phyloP scores from a whole-genome alignment of 192 early-diverging fungal species.

The Allomyces javanicus region DNA sequence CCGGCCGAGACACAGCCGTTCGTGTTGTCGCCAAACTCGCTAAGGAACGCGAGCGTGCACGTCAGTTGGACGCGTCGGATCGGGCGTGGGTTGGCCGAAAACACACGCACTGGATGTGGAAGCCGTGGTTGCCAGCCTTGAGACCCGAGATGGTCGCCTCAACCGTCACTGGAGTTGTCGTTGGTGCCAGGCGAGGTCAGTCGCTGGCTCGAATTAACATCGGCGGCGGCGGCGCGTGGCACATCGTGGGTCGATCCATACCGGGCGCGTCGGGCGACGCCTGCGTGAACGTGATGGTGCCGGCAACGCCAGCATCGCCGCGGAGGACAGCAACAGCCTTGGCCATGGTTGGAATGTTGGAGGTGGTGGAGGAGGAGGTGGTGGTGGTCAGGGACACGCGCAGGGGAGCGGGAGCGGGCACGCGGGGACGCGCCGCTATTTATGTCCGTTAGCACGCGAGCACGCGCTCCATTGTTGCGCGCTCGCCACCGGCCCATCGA shows the following conservation, averaged over 20 bases:
- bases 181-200: no score
- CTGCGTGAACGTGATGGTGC: constrained; percentile 53
- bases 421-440: no score
- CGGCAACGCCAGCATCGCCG: constrained; percentile 37
- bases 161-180: constrained; percentile 15
- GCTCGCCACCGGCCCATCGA: no score
- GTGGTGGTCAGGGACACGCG: no score
- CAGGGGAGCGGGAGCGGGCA: no score
- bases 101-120: constrained; percentile 50
- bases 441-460: no score
- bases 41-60: neutral
- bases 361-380: neutral
- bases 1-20: constrained; percentile 71
- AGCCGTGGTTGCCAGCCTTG: constrained; percentile 53
- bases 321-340: constrained; percentile 68
- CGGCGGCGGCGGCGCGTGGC: no score
- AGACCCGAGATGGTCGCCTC: constrained; percentile 39
- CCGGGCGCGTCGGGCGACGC: constrained; percentile 28
- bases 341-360: constrained; percentile 35
- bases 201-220: neutral
- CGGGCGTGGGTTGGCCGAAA: no score
- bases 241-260: neutral
- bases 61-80: no score
- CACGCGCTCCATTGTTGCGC: no score
- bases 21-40: constrained; percentile 62